phyloP scores from a whole-genome alignment of 1,139 yeast genomes.

The Suhomyces bribrorum region DNA sequence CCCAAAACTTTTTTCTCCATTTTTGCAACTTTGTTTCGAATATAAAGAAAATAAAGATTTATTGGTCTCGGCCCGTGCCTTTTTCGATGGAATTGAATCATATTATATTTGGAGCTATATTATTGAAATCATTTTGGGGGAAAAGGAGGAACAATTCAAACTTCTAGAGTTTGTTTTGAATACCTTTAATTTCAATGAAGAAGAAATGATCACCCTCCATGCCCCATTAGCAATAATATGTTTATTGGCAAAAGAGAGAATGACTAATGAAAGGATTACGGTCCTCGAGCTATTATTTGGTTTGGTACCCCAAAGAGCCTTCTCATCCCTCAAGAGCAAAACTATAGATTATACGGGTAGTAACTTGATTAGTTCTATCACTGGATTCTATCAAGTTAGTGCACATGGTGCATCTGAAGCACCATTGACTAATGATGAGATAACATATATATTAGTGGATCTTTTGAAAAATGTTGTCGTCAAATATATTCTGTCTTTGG shows the following conservation, averaged over 20 bases:
- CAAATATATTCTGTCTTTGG: slow-evolving; percentile 4
- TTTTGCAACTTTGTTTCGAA: slow-evolving; percentile 44
- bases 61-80: slow-evolving; percentile 57
- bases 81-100: slow-evolving; percentile 87
- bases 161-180: slow-evolving; percentile 60
- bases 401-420: slow-evolving; percentile 1
- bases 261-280: slow-evolving; percentile 27
- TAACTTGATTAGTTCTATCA: slow-evolving; percentile 6
- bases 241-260: slow-evolving; percentile 22
- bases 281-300: slow-evolving; percentile 43
- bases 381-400: slow-evolving; percentile 11
- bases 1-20: slow-evolving; percentile 68
- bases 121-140: slow-evolving; percentile 29
- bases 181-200: slow-evolving; percentile 76
- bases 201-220: slow-evolving; percentile 78
- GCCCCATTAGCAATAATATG: slow-evolving; percentile 68
- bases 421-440: slow-evolving; percentile 9
- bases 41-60: slow-evolving; percentile 39
- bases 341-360: not conserved
- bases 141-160: slow-evolving; percentile 28
- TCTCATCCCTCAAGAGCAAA: slow-evolving; percentile 41
- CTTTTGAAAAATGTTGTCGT: slow-evolving; percentile 6
- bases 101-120: slow-evolving; percentile 72
- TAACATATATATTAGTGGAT: slow-evolving; percentile 6
- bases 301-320: slow-evolving; percentile 61